phyloP scores from a whole-genome alignment of 2,329 filamentous ascomycete genomes.

The Rutstroemia sydowiana region DNA sequence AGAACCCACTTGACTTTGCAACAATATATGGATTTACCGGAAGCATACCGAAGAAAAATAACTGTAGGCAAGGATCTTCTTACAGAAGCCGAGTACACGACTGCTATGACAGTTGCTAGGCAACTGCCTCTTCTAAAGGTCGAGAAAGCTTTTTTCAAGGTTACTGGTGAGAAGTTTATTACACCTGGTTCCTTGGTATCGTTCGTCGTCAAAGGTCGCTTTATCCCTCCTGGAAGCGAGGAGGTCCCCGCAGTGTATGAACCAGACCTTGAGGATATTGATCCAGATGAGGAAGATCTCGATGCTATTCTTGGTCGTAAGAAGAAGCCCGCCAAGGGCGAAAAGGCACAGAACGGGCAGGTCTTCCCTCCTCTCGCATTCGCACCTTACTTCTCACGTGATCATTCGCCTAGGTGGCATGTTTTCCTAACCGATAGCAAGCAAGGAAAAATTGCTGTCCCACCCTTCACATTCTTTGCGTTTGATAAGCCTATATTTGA shows the following conservation, averaged over 20 bases:
- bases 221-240: conserved; percentile 78
- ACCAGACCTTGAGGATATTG: conserved; percentile 79
- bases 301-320: conserved; percentile 74
- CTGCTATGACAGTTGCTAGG: conserved; percentile 67
- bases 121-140: conserved; percentile 80
- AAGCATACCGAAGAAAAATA: conserved; percentile 63
- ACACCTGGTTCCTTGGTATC: conserved; percentile 89
- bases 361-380: conserved; percentile 79
- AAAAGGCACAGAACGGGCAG: conserved; percentile 53
- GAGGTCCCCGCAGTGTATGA: conserved; percentile 69
- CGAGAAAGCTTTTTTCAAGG: conserved; percentile 96
- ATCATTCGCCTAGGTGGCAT: conserved; percentile 87
- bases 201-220: conserved; percentile 88
- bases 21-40: conserved; percentile 79
- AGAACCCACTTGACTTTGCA: conserved; percentile 74
- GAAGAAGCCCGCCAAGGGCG: conserved; percentile 58
- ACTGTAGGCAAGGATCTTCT: conserved; percentile 66
- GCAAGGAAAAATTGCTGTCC: conserved; percentile 92
- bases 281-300: conserved; percentile 86
- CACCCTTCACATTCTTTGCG: conserved; percentile 87
- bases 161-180: conserved; percentile 86
- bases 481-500: conserved; percentile 88
- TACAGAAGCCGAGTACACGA: conserved; percentile 67
- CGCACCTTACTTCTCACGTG: conserved; percentile 83
- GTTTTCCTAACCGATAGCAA: conserved; percentile 92